These are phyloP conservation scores for Capronia epimyces DNA, from an alignment of 2,329 filamentous ascomycete genomes.

Conservation along the genomic window DNA sequence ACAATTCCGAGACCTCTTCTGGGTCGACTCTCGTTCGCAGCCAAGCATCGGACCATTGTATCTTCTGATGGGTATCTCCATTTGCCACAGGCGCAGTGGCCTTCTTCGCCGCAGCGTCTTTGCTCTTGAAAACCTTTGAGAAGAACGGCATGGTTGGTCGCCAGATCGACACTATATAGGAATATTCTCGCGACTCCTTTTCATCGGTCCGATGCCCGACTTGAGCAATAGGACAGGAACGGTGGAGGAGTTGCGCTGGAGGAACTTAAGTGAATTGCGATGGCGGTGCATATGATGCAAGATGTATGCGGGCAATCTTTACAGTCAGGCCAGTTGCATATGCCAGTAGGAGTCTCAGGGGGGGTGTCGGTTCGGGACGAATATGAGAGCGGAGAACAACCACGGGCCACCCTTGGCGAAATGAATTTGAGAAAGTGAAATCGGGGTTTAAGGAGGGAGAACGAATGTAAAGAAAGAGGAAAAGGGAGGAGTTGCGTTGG, in stretches of 20 bases:
- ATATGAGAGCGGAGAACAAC: slow-evolving; percentile 8
- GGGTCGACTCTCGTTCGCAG: slow-evolving; percentile 73
- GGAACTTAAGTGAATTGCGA: no score
- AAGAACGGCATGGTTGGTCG: slow-evolving; percentile 50
- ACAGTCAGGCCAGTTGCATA: slow-evolving; percentile 19
- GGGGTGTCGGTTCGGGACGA: slow-evolving; percentile 15
- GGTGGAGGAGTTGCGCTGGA: background rate
- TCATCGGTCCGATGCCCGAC: slow-evolving; percentile 11
- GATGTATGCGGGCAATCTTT: slow-evolving; percentile 1
- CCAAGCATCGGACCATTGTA: slow-evolving; percentile 84
- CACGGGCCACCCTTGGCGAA: slow-evolving; percentile 3
- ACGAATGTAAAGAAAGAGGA: slow-evolving; percentile 15
- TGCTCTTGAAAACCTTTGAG: slow-evolving; percentile 64
- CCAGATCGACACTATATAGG: slow-evolving; percentile 2
- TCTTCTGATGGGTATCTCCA: slow-evolving; percentile 57
- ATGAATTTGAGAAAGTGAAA: slow-evolving; percentile 9
- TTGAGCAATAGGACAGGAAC: background rate
- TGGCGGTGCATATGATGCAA: background rate
- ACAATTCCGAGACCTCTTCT: slow-evolving; percentile 83
- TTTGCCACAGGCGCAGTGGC: slow-evolving; percentile 48
- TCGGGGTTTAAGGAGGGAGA: slow-evolving; percentile 10
- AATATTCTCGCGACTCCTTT: background rate
- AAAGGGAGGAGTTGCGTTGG: slow-evolving; percentile 6
- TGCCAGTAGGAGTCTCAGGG: slow-evolving; percentile 21
- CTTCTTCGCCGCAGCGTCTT: slow-evolving; percentile 63